Evolutionary conservation across 805 yeast genomes (phyloP), one percentile per base, ranked within the genome.

Genomic region (Ogataea degrootiae): DNA sequence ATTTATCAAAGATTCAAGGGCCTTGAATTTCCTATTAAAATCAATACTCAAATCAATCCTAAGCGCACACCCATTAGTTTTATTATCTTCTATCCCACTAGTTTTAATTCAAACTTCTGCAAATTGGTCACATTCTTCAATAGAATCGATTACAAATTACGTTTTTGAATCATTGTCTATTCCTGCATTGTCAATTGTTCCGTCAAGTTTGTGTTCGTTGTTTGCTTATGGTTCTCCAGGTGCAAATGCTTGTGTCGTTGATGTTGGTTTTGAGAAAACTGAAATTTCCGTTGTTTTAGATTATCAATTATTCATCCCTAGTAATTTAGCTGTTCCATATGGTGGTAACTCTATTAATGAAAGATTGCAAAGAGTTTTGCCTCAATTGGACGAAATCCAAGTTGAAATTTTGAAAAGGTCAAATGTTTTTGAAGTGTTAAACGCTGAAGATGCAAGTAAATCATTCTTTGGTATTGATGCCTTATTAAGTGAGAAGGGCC

Each of bases 211-310:
- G 36, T 85, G 88, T 6, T 70, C 89, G 1, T 71, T 86, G 16
- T 90, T 81, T 65, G 92, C 97, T 0, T 74, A 83, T 62, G 87
- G 88, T 5, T 62, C 71, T 7, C 68, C 81, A 11, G 39, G 26
- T 22, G 76, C 82, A 37, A 85, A 82, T 51, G 76, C 90, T 1
- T 69, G 85, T 35, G 85, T 92, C 16, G 79, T 92, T 38, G 96
- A 92, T 64, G 74, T 92, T 41, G 97, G 97, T 17, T 70, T 72
- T 52, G 79, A 82, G 22, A 79, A 83, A 55, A 80, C 90, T 3
- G 96, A 89, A 61, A 73, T 92, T 22, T 74, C 83, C 12, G 94
- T 96, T 3, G 79, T 92, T n/a, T 66, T 86, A 31, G 94, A 87
- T 52, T 88, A 79, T 58, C 81, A 82, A 48, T 74, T 79, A 6